These are phyloP conservation scores for Kuraishia capsulata DNA, from an alignment of 805 yeast species.

Conservation along the genomic window DNA sequence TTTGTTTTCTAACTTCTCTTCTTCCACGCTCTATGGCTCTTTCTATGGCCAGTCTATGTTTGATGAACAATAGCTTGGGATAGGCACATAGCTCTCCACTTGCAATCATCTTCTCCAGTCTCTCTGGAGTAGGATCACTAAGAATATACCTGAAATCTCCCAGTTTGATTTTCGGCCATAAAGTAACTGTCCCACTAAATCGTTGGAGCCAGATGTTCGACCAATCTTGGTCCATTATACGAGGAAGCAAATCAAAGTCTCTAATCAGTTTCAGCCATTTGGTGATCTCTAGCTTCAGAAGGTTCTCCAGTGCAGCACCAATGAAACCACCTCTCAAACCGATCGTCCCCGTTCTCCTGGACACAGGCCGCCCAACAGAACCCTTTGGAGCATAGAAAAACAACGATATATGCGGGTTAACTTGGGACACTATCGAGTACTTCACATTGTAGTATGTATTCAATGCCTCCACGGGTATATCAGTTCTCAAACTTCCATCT, in stretches of 20 bases:
- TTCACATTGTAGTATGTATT: slow-evolving; percentile 71
- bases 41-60: slow-evolving; percentile 58
- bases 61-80: slow-evolving; percentile 58
- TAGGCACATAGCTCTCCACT: slow-evolving; percentile 60
- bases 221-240: slow-evolving; percentile 70
- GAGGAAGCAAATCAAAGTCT: slow-evolving; percentile 59
- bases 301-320: slow-evolving; percentile 62
- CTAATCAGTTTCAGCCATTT: slow-evolving; percentile 68
- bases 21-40: slow-evolving; percentile 49
- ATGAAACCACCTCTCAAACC: slow-evolving; percentile 72
- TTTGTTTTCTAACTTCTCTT: slow-evolving; percentile 9
- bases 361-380: slow-evolving; percentile 71
- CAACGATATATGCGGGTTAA: slow-evolving; percentile 71
- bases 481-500: slow-evolving; percentile 74
- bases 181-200: slow-evolving; percentile 67
- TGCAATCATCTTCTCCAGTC: slow-evolving; percentile 42
- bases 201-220: slow-evolving; percentile 66
- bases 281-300: slow-evolving; percentile 62
- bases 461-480: slow-evolving; percentile 65
- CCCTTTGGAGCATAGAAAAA: slow-evolving; percentile 76
- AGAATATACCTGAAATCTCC: slow-evolving; percentile 55
- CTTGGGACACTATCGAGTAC: slow-evolving; percentile 72
- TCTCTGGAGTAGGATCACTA: slow-evolving; percentile 57
- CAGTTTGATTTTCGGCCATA: slow-evolving; percentile 61
- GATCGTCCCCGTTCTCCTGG: slow-evolving; percentile 37